A percentile compares a stretch with the other conserved stretches of the same genome.
phyloP scores from a whole-genome alignment of 192 early-diverging fungal species.

The Coemansia sp. region DNA sequence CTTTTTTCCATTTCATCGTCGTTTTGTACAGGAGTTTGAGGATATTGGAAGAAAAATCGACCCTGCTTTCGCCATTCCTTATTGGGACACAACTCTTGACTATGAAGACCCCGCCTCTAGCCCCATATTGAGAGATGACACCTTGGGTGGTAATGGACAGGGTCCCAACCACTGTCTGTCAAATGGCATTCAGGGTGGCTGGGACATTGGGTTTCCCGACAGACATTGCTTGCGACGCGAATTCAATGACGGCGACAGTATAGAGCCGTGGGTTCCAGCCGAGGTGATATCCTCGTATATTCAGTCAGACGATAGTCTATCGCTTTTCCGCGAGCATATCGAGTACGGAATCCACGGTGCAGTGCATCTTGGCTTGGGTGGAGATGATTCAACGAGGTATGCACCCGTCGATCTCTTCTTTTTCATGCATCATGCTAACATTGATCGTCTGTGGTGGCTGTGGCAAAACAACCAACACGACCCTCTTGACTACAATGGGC shows the following conservation, averaged over 20 bases:
- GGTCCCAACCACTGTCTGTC: slow-evolving; percentile 23
- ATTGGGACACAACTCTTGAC: slow-evolving; percentile 48
- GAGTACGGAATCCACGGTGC: slow-evolving; percentile 54
- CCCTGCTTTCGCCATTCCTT: slow-evolving; percentile 41
- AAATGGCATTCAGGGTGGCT: slow-evolving; percentile 36
- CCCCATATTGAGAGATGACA: slow-evolving; percentile 20
- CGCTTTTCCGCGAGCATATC: slow-evolving; percentile 48
- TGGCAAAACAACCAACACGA: slow-evolving; percentile 52
- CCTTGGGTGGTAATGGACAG: slow-evolving; percentile 40
- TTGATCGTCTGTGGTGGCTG: slow-evolving; percentile 60
- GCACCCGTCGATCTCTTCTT: slow-evolving; percentile 63
- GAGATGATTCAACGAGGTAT: slow-evolving; percentile 48
- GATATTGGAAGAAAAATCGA: slow-evolving; percentile 35
- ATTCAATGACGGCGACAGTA: slow-evolving; percentile 27
- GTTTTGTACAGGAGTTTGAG: slow-evolving; percentile 55
- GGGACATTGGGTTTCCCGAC: slow-evolving; percentile 24
- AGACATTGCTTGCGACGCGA: slow-evolving; percentile 35
- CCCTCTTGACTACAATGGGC: slow-evolving; percentile 34
- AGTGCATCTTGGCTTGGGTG: slow-evolving; percentile 50
- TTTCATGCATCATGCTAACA: slow-evolving; percentile 63
- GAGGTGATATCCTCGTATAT: slow-evolving; percentile 47
- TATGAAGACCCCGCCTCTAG: slow-evolving; percentile 33
- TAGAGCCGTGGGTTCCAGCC: slow-evolving; percentile 40
- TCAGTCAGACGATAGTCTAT: slow-evolving; percentile 23
- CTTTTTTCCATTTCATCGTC: slow-evolving; percentile 55